Percentiles rank a stretch among this genome's conserved stretches.
phyloP scores from a whole-genome alignment of 2,329 filamentous ascomycete species.

The Sporothrix curviconia region DNA sequence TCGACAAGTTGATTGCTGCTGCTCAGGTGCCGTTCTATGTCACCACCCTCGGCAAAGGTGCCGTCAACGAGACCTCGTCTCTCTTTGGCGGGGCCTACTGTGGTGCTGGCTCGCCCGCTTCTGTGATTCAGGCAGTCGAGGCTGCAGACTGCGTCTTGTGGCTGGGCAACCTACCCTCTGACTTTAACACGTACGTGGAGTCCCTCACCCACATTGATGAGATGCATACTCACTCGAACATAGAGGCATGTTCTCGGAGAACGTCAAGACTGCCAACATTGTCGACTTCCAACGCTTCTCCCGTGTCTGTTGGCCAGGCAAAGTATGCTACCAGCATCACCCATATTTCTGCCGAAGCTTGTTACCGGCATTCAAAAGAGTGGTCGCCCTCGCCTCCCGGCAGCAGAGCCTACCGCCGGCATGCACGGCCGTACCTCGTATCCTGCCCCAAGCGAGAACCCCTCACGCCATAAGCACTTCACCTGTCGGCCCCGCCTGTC shows the following conservation, averaged over 20 bases:
- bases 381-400: too few relatives aligned
- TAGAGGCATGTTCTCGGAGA: not conserved
- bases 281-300: not conserved
- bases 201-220: too few relatives aligned
- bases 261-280: not conserved
- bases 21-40: not conserved
- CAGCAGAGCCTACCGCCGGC: too few relatives aligned
- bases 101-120: not conserved
- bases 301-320: not conserved
- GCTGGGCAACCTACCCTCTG: not conserved
- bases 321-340: not conserved
- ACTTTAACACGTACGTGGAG: not conserved
- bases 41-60: not conserved
- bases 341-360: not conserved
- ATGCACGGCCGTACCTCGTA: not conserved
- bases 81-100: not conserved
- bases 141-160: not conserved
- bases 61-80: not conserved
- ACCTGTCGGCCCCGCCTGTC: too few relatives aligned
- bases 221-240: not conserved
- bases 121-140: not conserved
- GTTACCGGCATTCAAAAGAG: not conserved
- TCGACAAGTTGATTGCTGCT: not conserved
- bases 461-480: too few relatives aligned
- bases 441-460: not conserved